Conservation (phyloP, 2,329 filamentous ascomycete species). For the Clarireedia paspali region DNA sequence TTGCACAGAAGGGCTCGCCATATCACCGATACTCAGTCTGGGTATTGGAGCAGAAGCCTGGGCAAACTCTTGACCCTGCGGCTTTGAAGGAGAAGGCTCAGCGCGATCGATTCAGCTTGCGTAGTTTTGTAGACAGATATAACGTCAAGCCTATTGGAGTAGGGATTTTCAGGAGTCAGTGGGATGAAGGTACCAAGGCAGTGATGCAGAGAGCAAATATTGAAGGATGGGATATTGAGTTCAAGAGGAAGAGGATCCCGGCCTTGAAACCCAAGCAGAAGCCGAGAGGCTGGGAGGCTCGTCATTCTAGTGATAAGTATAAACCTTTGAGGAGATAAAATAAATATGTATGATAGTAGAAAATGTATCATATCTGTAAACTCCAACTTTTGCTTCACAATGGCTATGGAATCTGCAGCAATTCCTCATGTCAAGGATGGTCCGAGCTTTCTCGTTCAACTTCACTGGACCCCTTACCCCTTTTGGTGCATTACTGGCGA, state of each 20-base stretch:
- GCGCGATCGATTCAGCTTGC: constrained; percentile 66
- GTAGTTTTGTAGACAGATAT: constrained; percentile 65
- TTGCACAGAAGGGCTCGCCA: constrained; percentile 79
- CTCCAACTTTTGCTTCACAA: no score
- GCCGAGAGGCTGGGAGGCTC: constrained; percentile 58
- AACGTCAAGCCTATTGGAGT: constrained; percentile 68
- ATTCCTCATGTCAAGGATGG: no score
- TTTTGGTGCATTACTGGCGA: no score
- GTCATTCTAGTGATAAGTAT: constrained; percentile 58
- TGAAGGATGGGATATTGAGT: constrained; percentile 72
- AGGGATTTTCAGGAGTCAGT: constrained; percentile 78
- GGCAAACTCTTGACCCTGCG: constrained; percentile 48
- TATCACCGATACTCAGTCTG: constrained; percentile 86
- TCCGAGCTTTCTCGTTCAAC: no score
- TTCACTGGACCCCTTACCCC: no score
- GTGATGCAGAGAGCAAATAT: constrained; percentile 79
- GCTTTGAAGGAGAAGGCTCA: constrained; percentile 46
- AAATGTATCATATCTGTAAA: constrained; percentile 9
- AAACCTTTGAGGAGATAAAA: constrained; percentile 32
- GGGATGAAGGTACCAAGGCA: constrained; percentile 80
- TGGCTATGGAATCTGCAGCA: no score
- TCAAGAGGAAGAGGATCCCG: constrained; percentile 71
- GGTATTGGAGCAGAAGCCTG: constrained; percentile 70
- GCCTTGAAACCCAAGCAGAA: constrained; percentile 55
- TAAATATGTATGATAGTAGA: constrained; percentile 4